These are phyloP conservation scores for Phaseolus lunatus DNA, from an alignment of 306 rosid genomes.

Conservation along the genomic window DNA sequence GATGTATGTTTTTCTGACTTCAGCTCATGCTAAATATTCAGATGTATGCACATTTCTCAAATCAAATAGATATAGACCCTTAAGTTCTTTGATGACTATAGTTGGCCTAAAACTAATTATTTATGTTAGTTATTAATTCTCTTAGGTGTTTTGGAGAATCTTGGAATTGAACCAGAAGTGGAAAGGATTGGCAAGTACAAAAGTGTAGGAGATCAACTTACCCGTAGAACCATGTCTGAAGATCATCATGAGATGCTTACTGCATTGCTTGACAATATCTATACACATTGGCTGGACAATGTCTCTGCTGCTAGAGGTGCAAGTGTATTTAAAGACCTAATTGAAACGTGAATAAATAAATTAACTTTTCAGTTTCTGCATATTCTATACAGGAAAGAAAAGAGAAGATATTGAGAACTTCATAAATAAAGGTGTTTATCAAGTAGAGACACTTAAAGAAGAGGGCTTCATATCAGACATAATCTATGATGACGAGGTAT, in stretches of 20 bases:
- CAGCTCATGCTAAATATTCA: not conserved
- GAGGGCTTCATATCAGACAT: conserved; percentile 88
- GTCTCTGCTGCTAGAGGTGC: conserved; percentile 84
- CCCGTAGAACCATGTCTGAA: conserved; percentile 73
- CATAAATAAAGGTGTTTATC: conserved; percentile 83
- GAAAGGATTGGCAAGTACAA: conserved; percentile 93
- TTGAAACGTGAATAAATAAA: conserved; percentile 37
- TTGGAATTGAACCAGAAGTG: conserved; percentile 91
- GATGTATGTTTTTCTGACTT: conserved; percentile 1
- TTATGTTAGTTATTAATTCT: conserved; percentile 5
- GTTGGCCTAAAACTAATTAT: conserved; percentile 31
- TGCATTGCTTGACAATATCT: conserved; percentile 85
- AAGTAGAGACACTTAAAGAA: conserved; percentile 82
- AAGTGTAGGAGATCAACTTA: conserved; percentile 92
- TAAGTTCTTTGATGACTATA: conserved; percentile 34
- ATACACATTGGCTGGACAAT: conserved; percentile 84
- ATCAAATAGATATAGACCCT: not conserved
- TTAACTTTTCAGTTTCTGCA: conserved; percentile 41
- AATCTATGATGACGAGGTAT: conserved; percentile 89
- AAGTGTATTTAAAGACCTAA: conserved; percentile 48
- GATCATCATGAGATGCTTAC: conserved; percentile 90
- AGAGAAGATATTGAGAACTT: conserved; percentile 79
- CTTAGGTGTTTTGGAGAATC: conserved; percentile 83
- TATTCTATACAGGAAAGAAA: conserved; percentile 64
- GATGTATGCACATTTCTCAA: not conserved